Evolutionary conservation across 345 rosid species (phyloP).

Genomic region (Corchorus olitorius): DNA sequence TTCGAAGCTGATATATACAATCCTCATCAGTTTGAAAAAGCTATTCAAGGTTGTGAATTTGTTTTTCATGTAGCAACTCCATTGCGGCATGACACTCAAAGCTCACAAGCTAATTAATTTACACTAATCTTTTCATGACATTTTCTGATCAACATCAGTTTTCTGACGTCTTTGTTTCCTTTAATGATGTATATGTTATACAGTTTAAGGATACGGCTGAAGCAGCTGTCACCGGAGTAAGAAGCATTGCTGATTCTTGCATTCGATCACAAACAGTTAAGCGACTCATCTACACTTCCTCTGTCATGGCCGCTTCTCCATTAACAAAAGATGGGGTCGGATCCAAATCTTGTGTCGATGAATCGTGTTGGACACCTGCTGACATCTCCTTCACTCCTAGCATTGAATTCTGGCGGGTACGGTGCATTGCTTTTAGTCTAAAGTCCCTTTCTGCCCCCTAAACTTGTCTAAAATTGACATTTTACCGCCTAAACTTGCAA

Average conservation of each 20-base stretch:
- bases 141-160: too few relatives aligned
- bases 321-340: not conserved
- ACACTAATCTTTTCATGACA: too few relatives aligned
- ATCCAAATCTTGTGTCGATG: too few relatives aligned
- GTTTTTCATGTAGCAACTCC: slow-evolving; percentile 24
- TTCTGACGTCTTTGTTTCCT: too few relatives aligned
- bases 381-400: not conserved
- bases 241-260: slow-evolving; percentile 27
- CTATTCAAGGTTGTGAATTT: slow-evolving; percentile 21
- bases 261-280: slow-evolving; percentile 16
- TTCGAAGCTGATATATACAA: slow-evolving; percentile 37
- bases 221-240: slow-evolving; percentile 26
- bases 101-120: not conserved
- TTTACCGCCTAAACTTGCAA: too few relatives aligned
- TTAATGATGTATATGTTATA: not conserved
- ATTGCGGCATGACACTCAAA: not conserved
- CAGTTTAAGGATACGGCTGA: slow-evolving; percentile 21
- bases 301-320: slow-evolving; percentile 25
- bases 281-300: slow-evolving; percentile 39
- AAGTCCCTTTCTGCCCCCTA: too few relatives aligned
- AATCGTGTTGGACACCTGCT: too few relatives aligned
- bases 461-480: too few relatives aligned
- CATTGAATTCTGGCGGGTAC: not conserved
- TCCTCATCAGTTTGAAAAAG: slow-evolving; percentile 21
- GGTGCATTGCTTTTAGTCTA: not conserved